Percentiles rank a stretch among this genome's conserved stretches.
phyloP scores from a whole-genome alignment of 352 stramenopile species.

The Pythium scleroteichum region DNA sequence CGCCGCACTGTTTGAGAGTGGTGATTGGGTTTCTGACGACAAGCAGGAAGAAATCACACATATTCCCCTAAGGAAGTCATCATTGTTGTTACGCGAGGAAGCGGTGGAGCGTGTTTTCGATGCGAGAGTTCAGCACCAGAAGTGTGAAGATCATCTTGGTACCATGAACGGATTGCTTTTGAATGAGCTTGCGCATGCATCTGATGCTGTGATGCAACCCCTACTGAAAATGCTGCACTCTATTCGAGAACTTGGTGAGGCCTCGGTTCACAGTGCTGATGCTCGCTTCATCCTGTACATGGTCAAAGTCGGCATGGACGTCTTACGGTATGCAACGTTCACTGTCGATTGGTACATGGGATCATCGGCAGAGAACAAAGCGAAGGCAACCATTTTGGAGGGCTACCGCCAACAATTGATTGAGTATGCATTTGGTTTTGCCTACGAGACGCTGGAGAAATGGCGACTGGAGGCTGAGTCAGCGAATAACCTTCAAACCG shows the following conservation, averaged over 20 bases:
- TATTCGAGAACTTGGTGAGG: conserved; percentile 79
- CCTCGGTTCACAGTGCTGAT: conserved; percentile 80
- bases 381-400: conserved; percentile 44
- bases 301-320: conserved; percentile 81
- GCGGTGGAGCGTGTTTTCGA: conserved; percentile 74
- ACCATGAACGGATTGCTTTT: conserved; percentile 97
- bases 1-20: conserved; percentile 89
- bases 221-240: conserved; percentile 83
- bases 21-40: conserved; percentile 77
- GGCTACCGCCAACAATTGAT: conserved; percentile 57
- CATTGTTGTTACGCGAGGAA: conserved; percentile 78
- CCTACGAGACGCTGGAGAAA: conserved; percentile 67
- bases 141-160: conserved; percentile 88
- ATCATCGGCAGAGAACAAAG: conserved; percentile 33
- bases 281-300: conserved; percentile 88
- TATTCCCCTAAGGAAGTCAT: conserved; percentile 82
- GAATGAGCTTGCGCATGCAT: conserved; percentile 97
- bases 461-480: conserved; percentile 75
- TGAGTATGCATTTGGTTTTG: conserved; percentile 71
- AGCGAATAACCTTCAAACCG: conserved; percentile 74
- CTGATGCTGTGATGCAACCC: conserved; percentile 81
- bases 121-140: conserved; percentile 72
- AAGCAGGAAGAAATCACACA: conserved; percentile 68
- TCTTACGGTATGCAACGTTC: conserved; percentile 80
- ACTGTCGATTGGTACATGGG: conserved; percentile 48